These are phyloP conservation scores for Grifola frondosa DNA, from an alignment of 1,284 basidiomycete genomes.

Conservation along the genomic window DNA sequence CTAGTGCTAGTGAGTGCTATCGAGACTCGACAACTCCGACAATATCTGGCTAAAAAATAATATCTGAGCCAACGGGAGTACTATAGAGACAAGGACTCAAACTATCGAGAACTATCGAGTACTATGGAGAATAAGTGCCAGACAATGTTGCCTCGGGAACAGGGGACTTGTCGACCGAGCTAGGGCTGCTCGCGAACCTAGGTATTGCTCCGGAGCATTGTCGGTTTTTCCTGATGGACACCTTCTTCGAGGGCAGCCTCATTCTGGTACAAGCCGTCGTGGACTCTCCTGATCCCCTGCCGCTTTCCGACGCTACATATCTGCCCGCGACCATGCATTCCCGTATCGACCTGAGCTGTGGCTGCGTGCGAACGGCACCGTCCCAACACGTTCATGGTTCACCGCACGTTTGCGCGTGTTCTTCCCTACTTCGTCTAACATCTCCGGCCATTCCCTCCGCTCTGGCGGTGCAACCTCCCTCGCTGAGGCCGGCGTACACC, in stretches of 20 bases:
- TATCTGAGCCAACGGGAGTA: no score
- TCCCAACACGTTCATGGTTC: constrained; percentile 31
- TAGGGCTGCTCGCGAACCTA: no score
- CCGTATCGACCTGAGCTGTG: constrained; percentile 18
- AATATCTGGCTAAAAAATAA: no score
- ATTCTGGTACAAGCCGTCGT: background rate
- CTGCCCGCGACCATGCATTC: constrained; percentile 16
- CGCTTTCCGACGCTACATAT: constrained; percentile 13
- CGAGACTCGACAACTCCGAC: no score
- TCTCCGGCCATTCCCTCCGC: constrained; percentile 36
- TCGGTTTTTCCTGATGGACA: no score
- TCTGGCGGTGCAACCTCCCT: constrained; percentile 39
- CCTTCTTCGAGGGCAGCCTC: constrained; percentile 1
- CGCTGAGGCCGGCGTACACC: constrained; percentile 30
- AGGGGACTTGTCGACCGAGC: no score
- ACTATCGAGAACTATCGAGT: no score
- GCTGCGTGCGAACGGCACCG: constrained; percentile 15
- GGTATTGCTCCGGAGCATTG: no score
- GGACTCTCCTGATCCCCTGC: background rate
- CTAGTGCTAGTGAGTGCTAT: no score
- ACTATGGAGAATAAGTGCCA: no score
- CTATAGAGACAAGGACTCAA: no score
- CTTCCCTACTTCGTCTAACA: constrained; percentile 15
- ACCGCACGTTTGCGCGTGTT: constrained; percentile 7
- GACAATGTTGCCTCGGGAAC: no score